phyloP scores from a whole-genome alignment of 2,329 filamentous ascomycete genomes.

The Trichoderma harzianum region DNA sequence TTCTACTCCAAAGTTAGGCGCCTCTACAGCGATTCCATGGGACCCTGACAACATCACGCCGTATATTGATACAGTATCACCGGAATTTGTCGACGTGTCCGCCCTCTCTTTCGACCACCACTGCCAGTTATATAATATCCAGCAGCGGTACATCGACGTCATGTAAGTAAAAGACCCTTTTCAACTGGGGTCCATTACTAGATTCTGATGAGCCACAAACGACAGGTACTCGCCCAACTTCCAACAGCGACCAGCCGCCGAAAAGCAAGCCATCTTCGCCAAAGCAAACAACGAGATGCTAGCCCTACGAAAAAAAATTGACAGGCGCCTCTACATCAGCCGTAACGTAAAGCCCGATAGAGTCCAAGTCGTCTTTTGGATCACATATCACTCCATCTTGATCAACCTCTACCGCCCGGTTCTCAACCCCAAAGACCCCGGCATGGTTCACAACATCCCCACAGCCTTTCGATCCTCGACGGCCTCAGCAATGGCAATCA shows the following conservation, averaged over 20 bases:
- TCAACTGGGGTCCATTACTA: accelerated
- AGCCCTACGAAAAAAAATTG: constrained; percentile 1
- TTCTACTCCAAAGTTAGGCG: constrained; percentile 5
- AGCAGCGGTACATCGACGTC: constrained; percentile 2
- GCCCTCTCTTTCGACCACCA: constrained; percentile 14
- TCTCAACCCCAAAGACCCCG: neutral
- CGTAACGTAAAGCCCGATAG: neutral
- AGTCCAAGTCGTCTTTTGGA: constrained; percentile 15
- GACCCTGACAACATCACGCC: neutral
- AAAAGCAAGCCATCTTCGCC: constrained; percentile 6
- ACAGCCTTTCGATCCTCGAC: neutral
- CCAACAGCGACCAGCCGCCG: neutral
- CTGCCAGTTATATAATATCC: neutral
- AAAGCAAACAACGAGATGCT: constrained; percentile 9
- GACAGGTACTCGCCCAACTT: neutral
- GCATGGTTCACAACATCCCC: neutral
- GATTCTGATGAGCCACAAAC: neutral
- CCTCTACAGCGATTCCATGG: constrained; percentile 1
- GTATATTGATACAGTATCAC: constrained; percentile 7
- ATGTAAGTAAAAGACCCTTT: neutral
- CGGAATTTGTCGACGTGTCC: neutral
- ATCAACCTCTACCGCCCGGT: constrained; percentile 9
- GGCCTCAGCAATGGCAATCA: neutral
- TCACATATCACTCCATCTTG: constrained; percentile 9
- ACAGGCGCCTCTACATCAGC: constrained; percentile 13